Conservation (phyloP, 2,329 filamentous ascomycete species). For the Claviceps maximensis region DNA sequence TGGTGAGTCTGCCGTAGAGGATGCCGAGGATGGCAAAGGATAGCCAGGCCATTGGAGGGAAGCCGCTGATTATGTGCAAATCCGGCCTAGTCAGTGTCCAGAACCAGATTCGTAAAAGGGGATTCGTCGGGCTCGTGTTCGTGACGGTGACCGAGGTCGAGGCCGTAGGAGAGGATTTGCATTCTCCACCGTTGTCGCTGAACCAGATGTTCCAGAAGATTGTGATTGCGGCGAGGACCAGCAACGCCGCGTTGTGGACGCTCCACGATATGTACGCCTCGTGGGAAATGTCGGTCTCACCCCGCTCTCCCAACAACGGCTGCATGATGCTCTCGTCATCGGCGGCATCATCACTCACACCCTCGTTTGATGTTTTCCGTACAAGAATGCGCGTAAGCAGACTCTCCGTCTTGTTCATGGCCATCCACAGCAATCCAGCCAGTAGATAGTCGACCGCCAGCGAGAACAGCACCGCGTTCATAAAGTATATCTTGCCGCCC, state of each 20-base stretch:
- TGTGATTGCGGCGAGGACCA: conserved; percentile 20
- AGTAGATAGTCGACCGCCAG: conserved; percentile 32
- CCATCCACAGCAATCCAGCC: conserved; percentile 28
- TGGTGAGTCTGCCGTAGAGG: conserved; percentile 27
- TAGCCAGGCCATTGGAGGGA: conserved; percentile 33
- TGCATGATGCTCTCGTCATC: conserved; percentile 15
- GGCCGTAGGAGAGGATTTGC: conserved; percentile 8
- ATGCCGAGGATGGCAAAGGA: conserved; percentile 32
- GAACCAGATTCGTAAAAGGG: conserved; percentile 28
- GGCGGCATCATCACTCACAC: background rate
- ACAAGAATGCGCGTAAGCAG: conserved; percentile 16
- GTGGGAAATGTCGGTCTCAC: background rate
- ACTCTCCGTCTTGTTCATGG: conserved; percentile 21
- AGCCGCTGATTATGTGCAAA: conserved; percentile 22
- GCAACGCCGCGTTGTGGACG: conserved; percentile 24
- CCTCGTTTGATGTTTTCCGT: conserved; percentile 6
- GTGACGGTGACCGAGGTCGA: background rate
- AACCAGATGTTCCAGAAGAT: conserved; percentile 36
- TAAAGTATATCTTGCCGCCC: conserved; percentile 24
- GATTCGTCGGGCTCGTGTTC: conserved; percentile 8
- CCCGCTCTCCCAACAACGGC: conserved; percentile 16
- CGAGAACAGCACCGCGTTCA: conserved; percentile 31
- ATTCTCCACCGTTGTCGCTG: conserved; percentile 26
- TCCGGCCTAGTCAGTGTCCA: conserved; percentile 14
- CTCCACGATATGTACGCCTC: conserved; percentile 23